Percentiles rank a stretch among this genome's conserved stretches.
Conservation (phyloP, 2,329 filamentous ascomycete species). For the Paecilomyces sp. region DNA sequence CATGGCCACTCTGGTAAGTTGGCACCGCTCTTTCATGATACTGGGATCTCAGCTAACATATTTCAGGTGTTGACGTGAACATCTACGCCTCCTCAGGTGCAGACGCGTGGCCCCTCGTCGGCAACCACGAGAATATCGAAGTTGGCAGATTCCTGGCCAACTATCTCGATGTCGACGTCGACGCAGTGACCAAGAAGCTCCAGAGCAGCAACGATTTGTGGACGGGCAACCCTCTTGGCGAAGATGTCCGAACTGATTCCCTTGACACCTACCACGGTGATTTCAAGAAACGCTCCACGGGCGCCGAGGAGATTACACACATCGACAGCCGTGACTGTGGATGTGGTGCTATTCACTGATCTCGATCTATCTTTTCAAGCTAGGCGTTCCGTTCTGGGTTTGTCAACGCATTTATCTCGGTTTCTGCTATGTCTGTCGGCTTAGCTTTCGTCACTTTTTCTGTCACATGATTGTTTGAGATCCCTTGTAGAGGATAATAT, state of each 20-base stretch:
- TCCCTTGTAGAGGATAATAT: background rate
- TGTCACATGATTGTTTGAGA: background rate
- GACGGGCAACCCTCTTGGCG: conserved; percentile 34
- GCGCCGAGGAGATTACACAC: background rate
- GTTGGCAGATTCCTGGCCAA: conserved; percentile 72
- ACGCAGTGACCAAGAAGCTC: conserved; percentile 69
- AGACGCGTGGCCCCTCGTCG: conserved; percentile 56
- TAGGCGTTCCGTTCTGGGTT: background rate
- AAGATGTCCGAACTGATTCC: conserved; percentile 29
- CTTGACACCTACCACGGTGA: conserved; percentile 40
- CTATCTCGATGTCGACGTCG: conserved; percentile 75
- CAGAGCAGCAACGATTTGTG: conserved; percentile 28
- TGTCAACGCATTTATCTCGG: background rate
- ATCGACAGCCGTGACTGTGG: conserved; percentile 19
- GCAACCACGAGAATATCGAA: conserved; percentile 94
- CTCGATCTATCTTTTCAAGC: background rate
- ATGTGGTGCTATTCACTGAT: conserved; percentile 18
- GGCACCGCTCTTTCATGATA: background rate
- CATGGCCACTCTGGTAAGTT: conserved; percentile 68
- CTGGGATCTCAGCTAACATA: background rate
- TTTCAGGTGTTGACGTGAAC: conserved; percentile 79
- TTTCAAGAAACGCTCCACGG: conserved; percentile 28
- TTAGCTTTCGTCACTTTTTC: background rate
- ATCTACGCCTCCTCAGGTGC: conserved; percentile 76
- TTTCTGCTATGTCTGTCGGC: background rate